Evolutionary conservation across 176 grass and related monocot species (phyloP).

Genomic region (Phragmites australis): DNA sequence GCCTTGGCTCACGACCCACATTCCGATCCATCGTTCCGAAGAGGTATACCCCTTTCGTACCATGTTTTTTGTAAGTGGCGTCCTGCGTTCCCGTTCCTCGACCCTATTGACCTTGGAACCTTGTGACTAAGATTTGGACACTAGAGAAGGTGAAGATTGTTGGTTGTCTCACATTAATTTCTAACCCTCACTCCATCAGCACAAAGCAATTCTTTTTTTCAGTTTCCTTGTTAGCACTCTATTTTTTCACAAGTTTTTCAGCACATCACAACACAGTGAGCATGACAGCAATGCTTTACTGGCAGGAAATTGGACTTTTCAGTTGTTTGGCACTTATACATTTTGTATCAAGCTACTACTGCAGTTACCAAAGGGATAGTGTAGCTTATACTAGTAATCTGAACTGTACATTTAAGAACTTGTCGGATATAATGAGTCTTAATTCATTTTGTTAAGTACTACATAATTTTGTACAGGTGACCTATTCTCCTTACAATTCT

Average conservation of each 20-base stretch:
- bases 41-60: too few relatives aligned
- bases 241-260: background rate
- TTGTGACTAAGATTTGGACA: background rate
- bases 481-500: background rate
- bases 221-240: background rate
- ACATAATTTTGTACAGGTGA: constrained; percentile 13
- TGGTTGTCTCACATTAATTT: background rate
- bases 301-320: background rate
- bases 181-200: background rate
- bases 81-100: too few relatives aligned
- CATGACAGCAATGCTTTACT: background rate
- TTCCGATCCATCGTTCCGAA: too few relatives aligned
- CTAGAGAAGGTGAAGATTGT: background rate
- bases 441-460: background rate
- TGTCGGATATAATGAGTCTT: constrained; percentile 11
- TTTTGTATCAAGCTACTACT: background rate
- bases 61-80: too few relatives aligned
- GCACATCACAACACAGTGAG: background rate
- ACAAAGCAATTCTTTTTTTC: background rate
- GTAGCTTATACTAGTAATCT: constrained; percentile 32
- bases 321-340: background rate
- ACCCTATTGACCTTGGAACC: too few relatives aligned
- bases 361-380: background rate
- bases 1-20: too few relatives aligned
- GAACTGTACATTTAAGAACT: constrained; percentile 15